Evolutionary conservation across 75 land plant genomes (phyloP).

Genomic region (Pinus tabuliformis): DNA sequence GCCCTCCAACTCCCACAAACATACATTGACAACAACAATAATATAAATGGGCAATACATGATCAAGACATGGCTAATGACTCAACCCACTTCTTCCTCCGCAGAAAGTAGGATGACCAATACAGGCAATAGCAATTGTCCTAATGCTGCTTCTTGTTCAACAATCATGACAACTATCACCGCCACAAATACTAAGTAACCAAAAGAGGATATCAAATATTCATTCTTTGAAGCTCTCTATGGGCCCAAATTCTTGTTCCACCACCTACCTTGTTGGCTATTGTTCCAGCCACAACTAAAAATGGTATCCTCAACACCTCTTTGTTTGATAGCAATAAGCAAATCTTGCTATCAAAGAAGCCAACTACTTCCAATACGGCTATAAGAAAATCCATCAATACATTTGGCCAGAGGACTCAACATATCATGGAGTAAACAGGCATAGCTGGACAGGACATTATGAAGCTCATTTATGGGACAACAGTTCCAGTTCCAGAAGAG

Average conservation of each 20-base stretch:
- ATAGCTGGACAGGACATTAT: constrained; percentile 93
- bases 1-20: constrained; percentile 1
- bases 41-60: constrained; percentile 12
- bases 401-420: constrained; percentile 75
- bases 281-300: background rate
- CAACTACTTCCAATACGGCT: constrained; percentile 28
- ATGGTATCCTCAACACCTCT: background rate
- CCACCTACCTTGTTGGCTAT: background rate
- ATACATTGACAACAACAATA: background rate
- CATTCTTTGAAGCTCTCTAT: constrained; percentile 26
- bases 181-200: background rate
- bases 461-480: constrained; percentile 97
- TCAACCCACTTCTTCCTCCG: constrained; percentile 2
- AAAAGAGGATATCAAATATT: background rate
- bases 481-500: constrained; percentile 82
- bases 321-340: constrained; percentile 16
- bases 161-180: background rate
- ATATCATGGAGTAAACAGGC: constrained; percentile 77
- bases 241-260: constrained; percentile 6
- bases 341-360: background rate
- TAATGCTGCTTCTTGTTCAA: background rate
- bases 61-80: constrained; percentile 35
- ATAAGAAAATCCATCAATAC: constrained; percentile 71
- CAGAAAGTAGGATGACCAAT: background rate
- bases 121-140: background rate